Evolutionary conservation across 805 yeast genomes (phyloP).

Genomic region (Monosporozyma solicola): DNA sequence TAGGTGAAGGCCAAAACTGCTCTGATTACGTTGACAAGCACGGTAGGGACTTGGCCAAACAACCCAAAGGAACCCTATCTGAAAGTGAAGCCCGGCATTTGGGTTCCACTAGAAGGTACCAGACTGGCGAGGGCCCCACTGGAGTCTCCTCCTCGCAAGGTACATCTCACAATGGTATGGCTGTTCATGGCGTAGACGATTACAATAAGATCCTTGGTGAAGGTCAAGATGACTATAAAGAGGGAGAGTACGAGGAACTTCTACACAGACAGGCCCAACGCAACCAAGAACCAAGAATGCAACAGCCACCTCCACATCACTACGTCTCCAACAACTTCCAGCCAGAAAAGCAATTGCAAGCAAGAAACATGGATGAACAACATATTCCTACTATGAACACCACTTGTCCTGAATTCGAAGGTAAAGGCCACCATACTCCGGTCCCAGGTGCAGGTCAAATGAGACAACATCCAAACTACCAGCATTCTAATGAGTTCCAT

Average conservation of each 20-base stretch:
- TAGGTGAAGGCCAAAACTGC: slow-evolving; percentile 10
- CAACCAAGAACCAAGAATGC: slow-evolving; percentile 1
- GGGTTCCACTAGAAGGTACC: background rate
- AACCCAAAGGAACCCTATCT: background rate
- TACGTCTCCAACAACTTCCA: background rate
- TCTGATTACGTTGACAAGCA: slow-evolving; percentile 4
- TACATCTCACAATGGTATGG: background rate
- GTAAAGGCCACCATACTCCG: slow-evolving; percentile 7
- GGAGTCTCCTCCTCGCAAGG: background rate
- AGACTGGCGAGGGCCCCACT: background rate
- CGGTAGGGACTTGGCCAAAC: background rate
- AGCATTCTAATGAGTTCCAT: slow-evolving; percentile 6
- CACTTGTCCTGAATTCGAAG: slow-evolving; percentile 7
- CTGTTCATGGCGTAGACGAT: slow-evolving; percentile 1
- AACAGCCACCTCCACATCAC: background rate
- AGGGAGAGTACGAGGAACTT: background rate
- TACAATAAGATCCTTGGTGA: slow-evolving; percentile 8
- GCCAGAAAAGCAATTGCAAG: slow-evolving; percentile 6
- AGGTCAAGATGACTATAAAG: slow-evolving; percentile 10
- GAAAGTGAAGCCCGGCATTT: background rate
- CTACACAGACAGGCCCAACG: background rate
- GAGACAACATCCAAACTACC: background rate
- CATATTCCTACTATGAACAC: slow-evolving; percentile 8
- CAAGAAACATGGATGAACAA: slow-evolving; percentile 9
- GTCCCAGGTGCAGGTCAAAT: slow-evolving; percentile 12